Conservation (phyloP, 1,139 yeast genomes). For the Pichia inconspicua region DNA sequence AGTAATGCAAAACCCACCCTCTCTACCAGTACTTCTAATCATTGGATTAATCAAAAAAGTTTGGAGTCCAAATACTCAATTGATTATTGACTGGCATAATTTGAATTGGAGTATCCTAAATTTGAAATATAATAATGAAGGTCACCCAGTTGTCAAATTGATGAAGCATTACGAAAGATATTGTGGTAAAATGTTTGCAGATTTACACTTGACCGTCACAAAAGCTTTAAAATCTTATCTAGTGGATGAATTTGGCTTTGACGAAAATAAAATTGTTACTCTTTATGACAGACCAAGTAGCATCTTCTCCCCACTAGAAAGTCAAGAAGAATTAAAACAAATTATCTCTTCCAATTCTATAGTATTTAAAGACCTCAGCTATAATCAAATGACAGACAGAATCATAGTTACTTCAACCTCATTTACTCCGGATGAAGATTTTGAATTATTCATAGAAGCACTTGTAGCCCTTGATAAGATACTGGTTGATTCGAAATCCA, state of each 20-base stretch:
- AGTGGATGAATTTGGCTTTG: constrained; percentile 44
- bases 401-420: constrained; percentile 81
- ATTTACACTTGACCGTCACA: constrained; percentile 76
- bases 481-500: constrained; percentile 26
- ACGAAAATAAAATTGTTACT: constrained; percentile 33
- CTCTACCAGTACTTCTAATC: constrained; percentile 70
- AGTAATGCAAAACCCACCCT: constrained; percentile 90
- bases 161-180: constrained; percentile 50
- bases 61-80: constrained; percentile 49
- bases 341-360: constrained; percentile 22
- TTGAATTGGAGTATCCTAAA: constrained; percentile 79
- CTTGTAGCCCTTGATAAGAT: constrained; percentile 49
- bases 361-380: constrained; percentile 31
- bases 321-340: constrained; percentile 17
- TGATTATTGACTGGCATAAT: constrained; percentile 95
- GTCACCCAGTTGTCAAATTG: constrained; percentile 56
- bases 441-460: constrained; percentile 61
- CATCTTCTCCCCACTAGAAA: constrained; percentile 49
- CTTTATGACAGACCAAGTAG: constrained; percentile 71
- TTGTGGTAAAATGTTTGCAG: constrained; percentile 51
- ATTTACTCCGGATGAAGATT: constrained; percentile 93
- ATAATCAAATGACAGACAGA: constrained; percentile 39
- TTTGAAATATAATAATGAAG: constrained; percentile 45
- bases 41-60: constrained; percentile 45
- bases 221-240: constrained; percentile 61